Evolutionary conservation across 257 asterid genomes (phyloP), one percentile per base, ranked within the genome.

Genomic region (Henckelia pumila): DNA sequence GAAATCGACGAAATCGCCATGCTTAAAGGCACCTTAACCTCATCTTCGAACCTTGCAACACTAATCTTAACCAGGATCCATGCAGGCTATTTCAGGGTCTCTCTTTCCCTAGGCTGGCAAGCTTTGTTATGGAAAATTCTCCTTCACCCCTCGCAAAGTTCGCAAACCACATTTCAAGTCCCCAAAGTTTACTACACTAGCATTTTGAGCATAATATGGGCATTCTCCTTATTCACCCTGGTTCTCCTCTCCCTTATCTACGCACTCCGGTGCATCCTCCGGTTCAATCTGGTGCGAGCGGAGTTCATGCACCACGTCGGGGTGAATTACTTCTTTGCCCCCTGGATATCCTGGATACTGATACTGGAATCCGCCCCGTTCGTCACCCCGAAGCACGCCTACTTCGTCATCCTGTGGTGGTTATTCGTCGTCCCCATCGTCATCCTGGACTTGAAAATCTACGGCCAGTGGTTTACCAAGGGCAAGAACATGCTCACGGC

Each of bases 321-420:
- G 2, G 93, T 85, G 0, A 88, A 88, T 61, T 88, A 88, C 75
- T 82, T 88, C 1, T 88, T 83, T 52, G 90, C 90, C 67, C 92
- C 92, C 0, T 88, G 90, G 90, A 85, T 88, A 2, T 88, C 92
- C 0, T 88, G 95, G 95, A 85, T 88, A 0, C 64, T 85, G 0
- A 10, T 88, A 6, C 85, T 88, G 5, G 88, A 88, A 59, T 77
- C 92, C 52, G 74, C 83, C 13, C 95, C 95, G 2, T 83, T 78
- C 28, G 73, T 74, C 30, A 23, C 77, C 1, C 83, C 88, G 0
- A 23, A 58, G 5, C 73, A 74, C 64, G 19, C 1, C 3, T 53
- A 70, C 3, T 82, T 76, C 62, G 40, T 75, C 2, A n/a, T 75
- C 24, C 68, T 80, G 8, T 82, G 92, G 95, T 88, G 86, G 85